These are phyloP conservation scores for Lactifluus volemus DNA, from an alignment of 768 basidiomycete genomes.

Conservation along the genomic window DNA sequence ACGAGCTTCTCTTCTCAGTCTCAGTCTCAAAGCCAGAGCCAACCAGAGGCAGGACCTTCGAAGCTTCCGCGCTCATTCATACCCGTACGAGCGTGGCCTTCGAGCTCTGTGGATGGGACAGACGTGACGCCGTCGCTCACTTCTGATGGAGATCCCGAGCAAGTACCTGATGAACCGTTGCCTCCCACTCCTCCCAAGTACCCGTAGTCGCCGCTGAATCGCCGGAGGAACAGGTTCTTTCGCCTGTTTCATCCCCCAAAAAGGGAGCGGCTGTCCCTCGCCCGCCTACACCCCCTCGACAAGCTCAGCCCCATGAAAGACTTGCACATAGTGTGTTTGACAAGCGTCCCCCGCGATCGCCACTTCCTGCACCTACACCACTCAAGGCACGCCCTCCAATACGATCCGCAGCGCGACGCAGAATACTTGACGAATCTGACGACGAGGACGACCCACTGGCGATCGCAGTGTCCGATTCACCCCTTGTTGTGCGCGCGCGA, in stretches of 20 bases:
- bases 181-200: constrained; percentile 17
- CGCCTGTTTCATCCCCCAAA: neutral
- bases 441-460: constrained; percentile 14
- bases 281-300: constrained; percentile 2
- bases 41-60: constrained; percentile 2
- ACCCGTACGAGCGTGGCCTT: constrained; percentile 14
- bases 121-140: constrained; percentile 20
- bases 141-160: constrained; percentile 15
- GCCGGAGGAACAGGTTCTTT: neutral
- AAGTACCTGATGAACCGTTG: constrained; percentile 10
- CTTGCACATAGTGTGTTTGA: constrained; percentile 36
- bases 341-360: constrained; percentile 40
- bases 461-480: neutral
- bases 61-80: neutral
- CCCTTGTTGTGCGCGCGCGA: neutral
- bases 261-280: neutral
- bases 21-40: constrained; percentile 1
- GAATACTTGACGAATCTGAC: neutral
- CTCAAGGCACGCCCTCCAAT: constrained; percentile 50
- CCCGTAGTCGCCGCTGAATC: neutral
- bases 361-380: constrained; percentile 41
- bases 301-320: neutral
- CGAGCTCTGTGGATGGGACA: constrained; percentile 18
- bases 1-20: constrained; percentile 6
- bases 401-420: constrained; percentile 24